Evolutionary conservation across 2,329 filamentous ascomycete species (phyloP).

Genomic region (Ustulina deusta): DNA sequence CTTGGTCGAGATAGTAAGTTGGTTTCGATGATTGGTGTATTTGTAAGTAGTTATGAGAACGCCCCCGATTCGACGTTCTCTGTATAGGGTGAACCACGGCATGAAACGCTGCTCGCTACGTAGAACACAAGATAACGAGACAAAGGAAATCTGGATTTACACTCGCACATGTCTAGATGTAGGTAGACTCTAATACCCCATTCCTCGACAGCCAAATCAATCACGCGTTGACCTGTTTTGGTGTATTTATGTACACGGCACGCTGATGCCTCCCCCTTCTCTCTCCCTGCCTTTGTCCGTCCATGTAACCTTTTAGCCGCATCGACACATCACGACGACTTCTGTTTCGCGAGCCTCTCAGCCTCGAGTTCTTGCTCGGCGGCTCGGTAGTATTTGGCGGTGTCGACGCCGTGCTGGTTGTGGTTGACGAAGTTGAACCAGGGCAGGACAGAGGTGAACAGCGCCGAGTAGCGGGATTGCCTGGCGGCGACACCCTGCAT

Average conservation of each 20-base stretch:
- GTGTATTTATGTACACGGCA: conserved; percentile 38
- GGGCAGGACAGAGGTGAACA: conserved; percentile 86
- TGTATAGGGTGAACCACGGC: conserved; percentile 8
- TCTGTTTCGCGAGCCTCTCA: conserved; percentile 63
- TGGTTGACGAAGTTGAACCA: conserved; percentile 99
- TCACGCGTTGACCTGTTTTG: conserved; percentile 5
- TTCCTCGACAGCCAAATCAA: background rate
- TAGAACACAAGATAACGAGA: background rate
- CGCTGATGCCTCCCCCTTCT: background rate
- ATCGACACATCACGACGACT: conserved; percentile 6
- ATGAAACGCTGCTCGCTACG: conserved; percentile 28
- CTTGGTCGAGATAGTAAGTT: background rate
- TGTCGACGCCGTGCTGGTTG: conserved; percentile 94
- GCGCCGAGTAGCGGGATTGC: conserved; percentile 90
- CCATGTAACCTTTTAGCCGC: too few species aligned
- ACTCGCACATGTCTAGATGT: conserved; percentile 20
- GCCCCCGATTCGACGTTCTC: too few species aligned
- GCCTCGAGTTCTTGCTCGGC: conserved; percentile 93
- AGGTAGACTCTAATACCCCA: conserved; percentile 2
- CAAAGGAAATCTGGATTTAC: conserved; percentile 27
- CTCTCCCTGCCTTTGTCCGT: too few species aligned
- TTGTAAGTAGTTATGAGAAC: too few species aligned
- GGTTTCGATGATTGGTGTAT: background rate
- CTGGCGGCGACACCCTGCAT: conserved; percentile 93
- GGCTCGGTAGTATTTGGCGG: conserved; percentile 97